A percentile compares a stretch with the other conserved stretches of the same genome.
phyloP scores from a whole-genome alignment of 352 stramenopile genomes.

The Globisporangium apiculatum region DNA sequence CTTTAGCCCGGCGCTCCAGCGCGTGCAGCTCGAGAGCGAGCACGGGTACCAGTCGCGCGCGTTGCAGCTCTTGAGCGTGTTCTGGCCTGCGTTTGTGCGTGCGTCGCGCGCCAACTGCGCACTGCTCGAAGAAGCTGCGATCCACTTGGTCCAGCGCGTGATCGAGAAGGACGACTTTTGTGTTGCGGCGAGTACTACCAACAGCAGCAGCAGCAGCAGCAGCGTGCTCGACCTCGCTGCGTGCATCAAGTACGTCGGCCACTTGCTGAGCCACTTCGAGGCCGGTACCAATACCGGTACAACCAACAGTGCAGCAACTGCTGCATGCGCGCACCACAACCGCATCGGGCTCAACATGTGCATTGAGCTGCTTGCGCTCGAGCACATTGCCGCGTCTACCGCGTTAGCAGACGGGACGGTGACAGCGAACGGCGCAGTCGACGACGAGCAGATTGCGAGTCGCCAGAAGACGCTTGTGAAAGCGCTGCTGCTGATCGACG shows the following conservation, averaged over 20 bases:
- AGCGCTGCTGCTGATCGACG: conserved; percentile 38
- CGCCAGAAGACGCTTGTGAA: conserved; percentile 55
- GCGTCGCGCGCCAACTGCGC: conserved; percentile 46
- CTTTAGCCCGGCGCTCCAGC: conserved; percentile 53
- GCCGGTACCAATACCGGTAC: conserved; percentile 13
- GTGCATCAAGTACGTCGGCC: conserved; percentile 54
- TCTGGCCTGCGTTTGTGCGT: conserved; percentile 64
- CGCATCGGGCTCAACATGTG: conserved; percentile 64
- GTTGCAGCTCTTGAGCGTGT: conserved; percentile 66
- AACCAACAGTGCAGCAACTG: conserved; percentile 11
- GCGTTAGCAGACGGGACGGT: conserved; percentile 6
- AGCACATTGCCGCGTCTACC: conserved; percentile 22
- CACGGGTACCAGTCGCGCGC: conserved; percentile 56
- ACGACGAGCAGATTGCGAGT: conserved; percentile 16
- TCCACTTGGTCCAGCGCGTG: conserved; percentile 52
- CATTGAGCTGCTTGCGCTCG: conserved; percentile 61
- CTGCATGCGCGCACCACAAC: conserved; percentile 60
- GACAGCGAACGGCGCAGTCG: conserved; percentile 6
- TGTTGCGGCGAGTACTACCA: too few relatives aligned
- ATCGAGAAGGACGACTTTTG: conserved; percentile 47
- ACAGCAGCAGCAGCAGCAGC: neutral
- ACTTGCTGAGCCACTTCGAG: conserved; percentile 49
- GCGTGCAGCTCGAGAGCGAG: conserved; percentile 42
- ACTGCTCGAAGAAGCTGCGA: conserved; percentile 55
- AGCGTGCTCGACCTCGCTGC: conserved; percentile 35